phyloP scores from a whole-genome alignment of 768 basidiomycete genomes.

The Calocybe cyanea region DNA sequence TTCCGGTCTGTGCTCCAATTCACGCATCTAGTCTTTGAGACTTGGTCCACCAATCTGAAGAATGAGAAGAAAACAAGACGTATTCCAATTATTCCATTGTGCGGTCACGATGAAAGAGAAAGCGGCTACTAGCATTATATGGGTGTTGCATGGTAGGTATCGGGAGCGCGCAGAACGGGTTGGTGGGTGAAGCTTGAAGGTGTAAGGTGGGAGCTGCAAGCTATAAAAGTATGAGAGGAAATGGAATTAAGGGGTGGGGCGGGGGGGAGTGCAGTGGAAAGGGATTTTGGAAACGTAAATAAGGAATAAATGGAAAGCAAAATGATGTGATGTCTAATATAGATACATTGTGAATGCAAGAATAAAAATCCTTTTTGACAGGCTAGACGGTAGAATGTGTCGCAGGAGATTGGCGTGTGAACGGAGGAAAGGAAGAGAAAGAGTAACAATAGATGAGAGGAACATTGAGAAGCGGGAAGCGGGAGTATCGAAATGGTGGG shows the following conservation, averaged over 20 bases:
- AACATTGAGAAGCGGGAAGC: background rate
- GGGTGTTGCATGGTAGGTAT: too few relatives aligned
- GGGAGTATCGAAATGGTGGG: background rate
- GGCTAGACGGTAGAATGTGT: slow-evolving; percentile 4
- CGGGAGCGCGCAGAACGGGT: too few relatives aligned
- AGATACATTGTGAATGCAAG: slow-evolving; percentile 19
- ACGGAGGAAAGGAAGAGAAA: background rate
- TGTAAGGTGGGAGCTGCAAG: too few relatives aligned
- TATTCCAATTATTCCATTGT: slow-evolving; percentile 14
- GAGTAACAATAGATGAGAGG: background rate
- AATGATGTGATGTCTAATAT: slow-evolving; percentile 27
- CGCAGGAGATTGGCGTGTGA: background rate
- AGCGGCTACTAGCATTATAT: slow-evolving; percentile 9
- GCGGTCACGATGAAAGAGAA: background rate
- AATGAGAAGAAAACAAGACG: background rate
- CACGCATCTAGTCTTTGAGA: background rate
- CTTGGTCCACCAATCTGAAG: background rate
- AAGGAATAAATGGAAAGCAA: background rate
- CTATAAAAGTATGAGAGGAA: background rate
- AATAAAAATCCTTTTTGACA: background rate
- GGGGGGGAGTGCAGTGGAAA: background rate
- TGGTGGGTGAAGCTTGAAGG: too few relatives aligned
- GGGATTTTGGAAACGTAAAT: background rate
- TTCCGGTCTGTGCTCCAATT: too few relatives aligned
- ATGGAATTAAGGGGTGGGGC: slow-evolving; percentile 4